Base-by-base conservation (phyloP, 2,329 filamentous ascomycete species). In the Arachnomyces sp. region DNA sequence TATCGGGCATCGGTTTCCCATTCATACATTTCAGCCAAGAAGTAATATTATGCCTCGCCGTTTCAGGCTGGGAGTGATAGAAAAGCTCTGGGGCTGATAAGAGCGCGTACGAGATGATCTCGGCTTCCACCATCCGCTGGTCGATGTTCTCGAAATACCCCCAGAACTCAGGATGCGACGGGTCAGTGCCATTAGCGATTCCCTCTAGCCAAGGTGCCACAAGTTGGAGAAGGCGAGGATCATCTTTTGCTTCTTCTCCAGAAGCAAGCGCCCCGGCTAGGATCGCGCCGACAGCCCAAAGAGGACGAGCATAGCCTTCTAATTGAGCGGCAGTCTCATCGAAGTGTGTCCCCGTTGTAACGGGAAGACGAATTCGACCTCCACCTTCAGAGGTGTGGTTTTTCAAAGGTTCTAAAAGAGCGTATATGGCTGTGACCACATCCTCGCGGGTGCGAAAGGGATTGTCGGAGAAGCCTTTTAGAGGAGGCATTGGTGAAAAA, bases 281-380 rank as follows among this genome's bases (percentile, higher is more conserved):
- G 50, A 65, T 44, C 36, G 64, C 7, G 56, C 64, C 43, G 25
- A 58, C 28, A 32, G 52, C 33, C 58, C 65, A 42, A 46, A 56
- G 40, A 52, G 62, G 16, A 40, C 57, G 14, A 48, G 61, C 52
- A 46, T 58, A 39, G 44, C 55, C 13, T 63, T 68, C 42, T 51
- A 65, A 20, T 38, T 52, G 12, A 43, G 58, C 49, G 5, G 45
- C 47, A 2, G 28, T 13, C 31, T 38, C 36, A 14, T 38, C 36
- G 14, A 38, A 38, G 15, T 54, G 51, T 9, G 43, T 44, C 1
- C 45, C 50, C 3, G 50, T 52, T 8, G 45, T 38, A 14, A 47
- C 36, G 1, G 47, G 49, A 12, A 50, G 44, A 12, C 43, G 45
- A 31, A 52, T 45, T 15, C 37, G 34, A 2, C 43, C 49, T 2